phyloP scores from a whole-genome alignment of 2,329 filamentous ascomycete genomes.

The Diaporthe australafricana region DNA sequence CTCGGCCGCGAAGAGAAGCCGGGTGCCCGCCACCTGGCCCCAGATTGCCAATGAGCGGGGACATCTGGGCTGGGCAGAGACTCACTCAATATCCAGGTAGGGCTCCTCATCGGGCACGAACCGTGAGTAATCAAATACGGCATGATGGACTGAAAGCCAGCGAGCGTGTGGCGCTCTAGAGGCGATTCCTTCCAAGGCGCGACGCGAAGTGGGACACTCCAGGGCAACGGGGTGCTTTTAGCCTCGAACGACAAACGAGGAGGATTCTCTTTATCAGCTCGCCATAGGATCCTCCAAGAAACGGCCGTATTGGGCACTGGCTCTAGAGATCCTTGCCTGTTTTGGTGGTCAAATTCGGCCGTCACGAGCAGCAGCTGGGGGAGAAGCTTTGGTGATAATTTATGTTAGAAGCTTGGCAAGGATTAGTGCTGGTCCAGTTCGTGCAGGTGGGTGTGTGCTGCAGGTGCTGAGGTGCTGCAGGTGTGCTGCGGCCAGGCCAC shows the following conservation, averaged over 20 bases:
- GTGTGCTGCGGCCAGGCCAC: constrained; percentile 14
- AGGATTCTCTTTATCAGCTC: constrained; percentile 14
- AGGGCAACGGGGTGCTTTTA: neutral
- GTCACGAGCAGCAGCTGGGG: neutral
- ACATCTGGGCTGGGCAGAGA: neutral
- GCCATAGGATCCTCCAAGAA: neutral
- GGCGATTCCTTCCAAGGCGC: neutral
- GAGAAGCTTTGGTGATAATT: constrained; percentile 16
- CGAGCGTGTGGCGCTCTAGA: constrained; percentile 1
- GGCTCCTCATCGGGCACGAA: neutral
- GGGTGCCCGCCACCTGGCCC: neutral
- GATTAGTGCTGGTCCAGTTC: constrained; percentile 13
- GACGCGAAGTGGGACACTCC: neutral
- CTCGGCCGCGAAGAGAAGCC: constrained; percentile 20
- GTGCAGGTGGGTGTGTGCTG: constrained; percentile 9
- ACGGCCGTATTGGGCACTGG: constrained; percentile 14
- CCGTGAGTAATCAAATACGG: neutral
- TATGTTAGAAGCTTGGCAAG: constrained; percentile 22
- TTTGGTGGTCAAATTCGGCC: constrained; percentile 9
- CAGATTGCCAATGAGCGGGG: too few species aligned
- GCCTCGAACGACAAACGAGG: constrained; percentile 14
- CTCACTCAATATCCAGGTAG: neutral
- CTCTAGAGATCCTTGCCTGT: constrained; percentile 5
- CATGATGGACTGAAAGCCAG: neutral
- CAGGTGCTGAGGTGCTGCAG: too few species aligned